Percentiles rank a stretch among this genome's conserved stretches.
Conservation (phyloP, 768 basidiomycete species). For the Gymnopilus junonius region DNA sequence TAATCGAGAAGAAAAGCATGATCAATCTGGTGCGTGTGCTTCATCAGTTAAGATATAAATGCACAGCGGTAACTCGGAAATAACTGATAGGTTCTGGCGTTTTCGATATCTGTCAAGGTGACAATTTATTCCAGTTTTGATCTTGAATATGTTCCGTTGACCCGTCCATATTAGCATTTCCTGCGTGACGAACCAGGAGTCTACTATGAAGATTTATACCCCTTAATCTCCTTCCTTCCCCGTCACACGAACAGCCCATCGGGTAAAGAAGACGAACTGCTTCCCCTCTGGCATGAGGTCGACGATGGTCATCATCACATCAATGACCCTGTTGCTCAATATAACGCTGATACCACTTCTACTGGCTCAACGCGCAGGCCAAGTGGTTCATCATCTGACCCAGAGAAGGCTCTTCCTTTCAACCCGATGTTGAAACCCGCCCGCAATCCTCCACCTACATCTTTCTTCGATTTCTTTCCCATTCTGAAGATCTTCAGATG, state of each 20-base stretch:
- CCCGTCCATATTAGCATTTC: conserved; percentile 49
- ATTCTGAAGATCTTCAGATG: conserved; percentile 54
- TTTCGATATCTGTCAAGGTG: conserved; percentile 70
- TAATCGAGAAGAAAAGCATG: conserved; percentile 80
- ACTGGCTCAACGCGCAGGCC: conserved; percentile 6
- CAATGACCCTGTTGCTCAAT: conserved; percentile 18
- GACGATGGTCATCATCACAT: conserved; percentile 27
- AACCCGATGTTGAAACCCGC: conserved; percentile 49
- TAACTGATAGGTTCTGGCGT: conserved; percentile 59
- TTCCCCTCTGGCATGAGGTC: conserved; percentile 63
- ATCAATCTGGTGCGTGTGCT: conserved; percentile 57
- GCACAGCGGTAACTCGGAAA: background rate
- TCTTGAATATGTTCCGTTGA: background rate
- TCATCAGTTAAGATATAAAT: background rate
- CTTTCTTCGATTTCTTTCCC: conserved; percentile 59
- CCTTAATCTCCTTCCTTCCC: conserved; percentile 70
- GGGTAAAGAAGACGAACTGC: conserved; percentile 44
- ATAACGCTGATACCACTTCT: conserved; percentile 13
- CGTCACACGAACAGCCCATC: conserved; percentile 48
- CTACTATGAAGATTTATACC: conserved; percentile 80
- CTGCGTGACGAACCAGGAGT: conserved; percentile 72
- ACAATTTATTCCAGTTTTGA: background rate
- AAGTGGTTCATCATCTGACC: conserved; percentile 29
- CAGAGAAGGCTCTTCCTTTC: conserved; percentile 38
- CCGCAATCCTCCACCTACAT: conserved; percentile 57